These are phyloP conservation scores for Tetrahymena elliotti DNA, from an alignment of 73 alveolate genomes.

Conservation along the genomic window DNA sequence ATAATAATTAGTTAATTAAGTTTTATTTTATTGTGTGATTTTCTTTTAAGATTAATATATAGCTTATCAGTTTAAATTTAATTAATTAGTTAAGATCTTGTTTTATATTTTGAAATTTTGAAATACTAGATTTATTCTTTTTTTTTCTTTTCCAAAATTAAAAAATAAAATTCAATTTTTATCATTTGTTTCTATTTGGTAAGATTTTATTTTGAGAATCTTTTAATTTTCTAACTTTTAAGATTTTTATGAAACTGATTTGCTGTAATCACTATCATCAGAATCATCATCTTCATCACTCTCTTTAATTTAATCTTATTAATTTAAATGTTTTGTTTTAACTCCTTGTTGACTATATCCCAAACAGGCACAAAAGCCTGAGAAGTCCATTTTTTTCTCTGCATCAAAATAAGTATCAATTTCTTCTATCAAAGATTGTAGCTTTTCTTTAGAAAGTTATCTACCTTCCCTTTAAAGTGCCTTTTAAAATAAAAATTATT, in stretches of 20 bases:
- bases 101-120: no score
- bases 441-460: background rate
- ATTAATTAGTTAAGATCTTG: no score
- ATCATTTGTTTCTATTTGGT: background rate
- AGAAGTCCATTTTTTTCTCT: background rate
- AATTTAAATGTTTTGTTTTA: background rate
- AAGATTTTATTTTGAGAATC: background rate
- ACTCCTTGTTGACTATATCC: background rate
- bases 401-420: background rate
- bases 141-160: no score
- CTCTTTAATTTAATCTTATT: background rate
- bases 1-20: no score
- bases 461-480: background rate
- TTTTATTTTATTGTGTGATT: no score
- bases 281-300: background rate
- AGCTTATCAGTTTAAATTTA: no score
- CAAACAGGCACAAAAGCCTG: background rate
- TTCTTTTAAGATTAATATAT: no score
- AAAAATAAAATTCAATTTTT: background rate
- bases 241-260: background rate
- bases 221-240: background rate
- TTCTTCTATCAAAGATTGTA: background rate
- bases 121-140: background rate
- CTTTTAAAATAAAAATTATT: background rate
- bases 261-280: background rate